Evolutionary conservation across 345 rosid genomes (phyloP).

Genomic region (Aquilaria malaccensis): DNA sequence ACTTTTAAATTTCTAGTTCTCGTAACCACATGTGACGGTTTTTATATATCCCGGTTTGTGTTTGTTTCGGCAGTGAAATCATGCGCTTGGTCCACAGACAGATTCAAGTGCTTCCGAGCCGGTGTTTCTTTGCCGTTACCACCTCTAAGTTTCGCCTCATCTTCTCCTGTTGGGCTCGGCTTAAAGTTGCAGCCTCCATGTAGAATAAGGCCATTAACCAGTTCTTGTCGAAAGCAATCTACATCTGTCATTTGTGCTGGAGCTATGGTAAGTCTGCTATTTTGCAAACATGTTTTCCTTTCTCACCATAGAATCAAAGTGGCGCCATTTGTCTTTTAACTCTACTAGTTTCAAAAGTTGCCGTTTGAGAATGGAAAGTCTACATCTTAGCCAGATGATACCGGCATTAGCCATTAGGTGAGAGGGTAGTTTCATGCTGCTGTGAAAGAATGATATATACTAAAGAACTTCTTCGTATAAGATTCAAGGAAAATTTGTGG

Average conservation of each 20-base stretch:
- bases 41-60: too few species aligned
- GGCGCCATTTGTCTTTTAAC: neutral
- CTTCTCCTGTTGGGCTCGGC: conserved; percentile 20
- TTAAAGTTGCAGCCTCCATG: conserved; percentile 14
- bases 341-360: neutral
- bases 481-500: too few species aligned
- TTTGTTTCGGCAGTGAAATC: too few species aligned
- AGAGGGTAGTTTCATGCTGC: neutral
- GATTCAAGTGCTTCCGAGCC: neutral
- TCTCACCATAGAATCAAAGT: neutral
- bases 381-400: neutral
- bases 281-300: neutral
- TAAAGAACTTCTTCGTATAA: neutral
- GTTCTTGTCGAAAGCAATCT: conserved; percentile 16
- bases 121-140: conserved; percentile 15
- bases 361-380: neutral
- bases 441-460: neutral
- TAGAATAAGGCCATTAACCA: conserved; percentile 6
- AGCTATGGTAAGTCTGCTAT: conserved; percentile 25
- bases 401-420: too few species aligned
- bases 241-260: conserved; percentile 27
- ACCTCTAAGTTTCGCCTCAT: neutral
- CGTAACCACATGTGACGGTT: too few species aligned
- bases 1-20: neutral
- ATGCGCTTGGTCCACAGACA: too few species aligned